Conservation (phyloP, 805 yeast species). For the Wickerhamomyces bisporus region DNA sequence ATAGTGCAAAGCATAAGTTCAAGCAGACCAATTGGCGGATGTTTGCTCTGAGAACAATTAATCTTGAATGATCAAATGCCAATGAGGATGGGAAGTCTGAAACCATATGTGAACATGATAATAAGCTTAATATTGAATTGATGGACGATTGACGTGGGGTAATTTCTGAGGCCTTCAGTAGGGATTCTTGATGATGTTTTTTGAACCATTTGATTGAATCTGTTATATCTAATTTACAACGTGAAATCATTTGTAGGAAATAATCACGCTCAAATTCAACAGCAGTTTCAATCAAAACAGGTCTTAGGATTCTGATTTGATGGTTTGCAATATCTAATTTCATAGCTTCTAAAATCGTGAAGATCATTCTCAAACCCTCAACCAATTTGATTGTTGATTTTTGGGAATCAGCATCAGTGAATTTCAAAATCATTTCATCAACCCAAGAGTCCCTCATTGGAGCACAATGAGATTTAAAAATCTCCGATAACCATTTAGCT, state of each 20-base stretch:
- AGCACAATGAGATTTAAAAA: constrained; percentile 87
- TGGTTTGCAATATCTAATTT: constrained; percentile 93
- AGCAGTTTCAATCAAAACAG: constrained; percentile 80
- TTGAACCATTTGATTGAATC: constrained; percentile 25
- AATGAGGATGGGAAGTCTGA: constrained; percentile 78
- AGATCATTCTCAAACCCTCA: constrained; percentile 71
- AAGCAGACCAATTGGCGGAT: constrained; percentile 80
- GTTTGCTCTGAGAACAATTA: constrained; percentile 76
- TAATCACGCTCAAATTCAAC: constrained; percentile 86
- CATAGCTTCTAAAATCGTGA: constrained; percentile 88
- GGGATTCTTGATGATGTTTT: constrained; percentile 10
- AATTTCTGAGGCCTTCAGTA: constrained; percentile 13
- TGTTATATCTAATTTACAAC: constrained; percentile 22
- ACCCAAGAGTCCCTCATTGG: constrained; percentile 95
- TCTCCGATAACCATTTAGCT: constrained; percentile 67
- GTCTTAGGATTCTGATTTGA: constrained; percentile 81
- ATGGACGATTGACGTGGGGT: constrained; percentile 38
- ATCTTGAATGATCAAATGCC: constrained; percentile 78
- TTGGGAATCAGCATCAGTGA: constrained; percentile 32
- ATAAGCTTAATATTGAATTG: constrained; percentile 52
- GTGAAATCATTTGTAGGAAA: constrained; percentile 62
- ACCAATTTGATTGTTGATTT: constrained; percentile 43
- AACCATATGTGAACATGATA: constrained; percentile 77
- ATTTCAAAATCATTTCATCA: constrained; percentile 60
- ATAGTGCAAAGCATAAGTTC: constrained; percentile 65